Evolutionary conservation across 139 green algal species (phyloP).

Genomic region (Coelastrella sp.): DNA sequence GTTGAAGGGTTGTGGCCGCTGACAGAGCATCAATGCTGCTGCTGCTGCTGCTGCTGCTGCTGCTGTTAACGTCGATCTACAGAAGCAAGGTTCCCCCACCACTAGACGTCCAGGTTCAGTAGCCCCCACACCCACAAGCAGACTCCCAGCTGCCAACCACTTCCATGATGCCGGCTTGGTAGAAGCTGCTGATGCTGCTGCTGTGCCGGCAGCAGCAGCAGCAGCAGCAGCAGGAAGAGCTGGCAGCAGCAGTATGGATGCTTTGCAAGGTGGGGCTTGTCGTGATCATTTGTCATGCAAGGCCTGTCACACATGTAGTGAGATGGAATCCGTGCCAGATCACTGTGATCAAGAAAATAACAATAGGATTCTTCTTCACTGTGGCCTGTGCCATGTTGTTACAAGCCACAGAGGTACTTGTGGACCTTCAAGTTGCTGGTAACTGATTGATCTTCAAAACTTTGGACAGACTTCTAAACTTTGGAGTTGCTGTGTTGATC

Average conservation of each 20-base stretch:
- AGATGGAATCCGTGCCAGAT: too few species aligned
- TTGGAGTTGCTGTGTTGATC: not conserved
- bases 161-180: not conserved
- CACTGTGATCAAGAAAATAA: too few species aligned
- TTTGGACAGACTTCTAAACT: not conserved
- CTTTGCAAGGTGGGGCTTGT: too few species aligned
- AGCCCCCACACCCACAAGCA: constrained; percentile 13
- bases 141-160: not conserved
- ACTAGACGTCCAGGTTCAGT: not conserved
- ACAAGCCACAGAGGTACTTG: too few species aligned
- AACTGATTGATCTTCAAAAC: too few species aligned
- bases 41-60: not conserved
- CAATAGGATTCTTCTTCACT: too few species aligned
- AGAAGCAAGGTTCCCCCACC: not conserved
- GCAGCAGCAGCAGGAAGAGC: constrained; percentile 14
- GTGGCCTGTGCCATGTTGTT: too few species aligned
- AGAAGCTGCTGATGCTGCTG: not conserved
- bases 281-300: too few species aligned
- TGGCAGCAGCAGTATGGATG: not conserved
- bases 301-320: too few species aligned
- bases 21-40: too few species aligned
- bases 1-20: too few species aligned
- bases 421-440: too few species aligned
- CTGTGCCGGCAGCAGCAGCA: not conserved
- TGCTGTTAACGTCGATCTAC: not conserved